A percentile compares a stretch with the other conserved stretches of the same genome.
phyloP scores from a whole-genome alignment of 495 filamentous ascomycete species.

The Sabuloglossum arenarium region DNA sequence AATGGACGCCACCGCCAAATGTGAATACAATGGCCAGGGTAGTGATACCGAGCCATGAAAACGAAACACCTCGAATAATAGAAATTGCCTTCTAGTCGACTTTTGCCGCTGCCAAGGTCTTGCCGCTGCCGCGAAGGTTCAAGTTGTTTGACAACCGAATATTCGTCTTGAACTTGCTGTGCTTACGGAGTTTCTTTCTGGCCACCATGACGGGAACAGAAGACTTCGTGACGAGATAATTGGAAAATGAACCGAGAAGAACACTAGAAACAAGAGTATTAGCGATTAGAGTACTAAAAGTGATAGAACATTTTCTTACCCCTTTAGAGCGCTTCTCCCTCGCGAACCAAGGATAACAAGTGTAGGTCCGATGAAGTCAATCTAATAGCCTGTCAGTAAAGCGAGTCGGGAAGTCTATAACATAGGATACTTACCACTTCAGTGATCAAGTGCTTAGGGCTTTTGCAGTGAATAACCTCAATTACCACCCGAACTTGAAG shows the following conservation, averaged over 20 bases:
- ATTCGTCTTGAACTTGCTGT: constrained; percentile 28
- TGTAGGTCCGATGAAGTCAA: constrained; percentile 81
- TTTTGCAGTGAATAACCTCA: constrained; percentile 97
- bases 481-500: constrained; percentile 81
- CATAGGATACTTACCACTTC: constrained; percentile 18
- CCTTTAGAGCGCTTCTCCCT: constrained; percentile 78
- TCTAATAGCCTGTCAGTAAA: constrained; percentile 24
- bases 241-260: constrained; percentile 85
- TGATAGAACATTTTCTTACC: constrained; percentile 32
- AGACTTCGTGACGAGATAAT: constrained; percentile 88
- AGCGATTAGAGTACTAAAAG: background rate
- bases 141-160: background rate
- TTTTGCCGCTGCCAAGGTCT: background rate
- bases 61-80: no score
- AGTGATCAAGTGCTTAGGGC: constrained; percentile 35
- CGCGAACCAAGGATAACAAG: constrained; percentile 80
- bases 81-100: background rate
- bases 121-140: background rate
- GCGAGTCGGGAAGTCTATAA: background rate
- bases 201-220: constrained; percentile 94
- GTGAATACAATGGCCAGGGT: no score
- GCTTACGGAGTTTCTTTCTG: constrained; percentile 55
- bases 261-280: constrained; percentile 30
- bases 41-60: no score
- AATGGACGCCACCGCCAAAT: no score